Conservation (phyloP, 2,329 filamentous ascomycete species). For the Microdochium bolleyi region DNA sequence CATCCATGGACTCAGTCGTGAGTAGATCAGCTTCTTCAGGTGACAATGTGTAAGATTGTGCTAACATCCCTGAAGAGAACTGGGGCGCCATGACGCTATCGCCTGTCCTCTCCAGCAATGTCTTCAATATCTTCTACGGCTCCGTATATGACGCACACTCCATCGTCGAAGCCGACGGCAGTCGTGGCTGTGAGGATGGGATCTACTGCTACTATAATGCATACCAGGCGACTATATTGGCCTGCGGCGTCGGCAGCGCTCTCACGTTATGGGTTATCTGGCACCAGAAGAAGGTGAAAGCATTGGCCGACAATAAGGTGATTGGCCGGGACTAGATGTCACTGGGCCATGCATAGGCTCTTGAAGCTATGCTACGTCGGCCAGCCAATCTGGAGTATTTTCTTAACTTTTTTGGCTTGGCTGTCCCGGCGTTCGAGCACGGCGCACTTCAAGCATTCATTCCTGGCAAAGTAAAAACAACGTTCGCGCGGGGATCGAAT, state of each 20-base stretch:
- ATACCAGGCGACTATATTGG: slow-evolving; percentile 69
- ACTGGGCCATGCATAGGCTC: too few relatives aligned
- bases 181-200: slow-evolving; percentile 69
- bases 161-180: slow-evolving; percentile 56
- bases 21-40: background rate
- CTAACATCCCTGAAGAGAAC: slow-evolving; percentile 63
- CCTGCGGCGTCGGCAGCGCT: slow-evolving; percentile 60
- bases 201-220: slow-evolving; percentile 73
- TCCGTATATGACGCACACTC: slow-evolving; percentile 76
- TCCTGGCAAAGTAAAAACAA: too few relatives aligned
- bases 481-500: too few relatives aligned
- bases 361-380: too few relatives aligned
- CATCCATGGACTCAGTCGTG: slow-evolving; percentile 68
- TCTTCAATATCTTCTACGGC: slow-evolving; percentile 92
- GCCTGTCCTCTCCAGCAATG: slow-evolving; percentile 78
- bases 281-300: slow-evolving; percentile 37
- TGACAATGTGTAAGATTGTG: too few relatives aligned
- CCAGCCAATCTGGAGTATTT: too few relatives aligned
- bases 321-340: background rate
- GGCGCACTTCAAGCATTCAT: too few relatives aligned
- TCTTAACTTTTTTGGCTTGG: too few relatives aligned
- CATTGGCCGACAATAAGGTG: slow-evolving; percentile 27
- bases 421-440: too few relatives aligned
- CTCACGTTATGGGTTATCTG: slow-evolving; percentile 66
- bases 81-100: slow-evolving; percentile 94